A percentile compares a stretch with the other conserved stretches of the same genome.
Conservation (phyloP, 1,139 yeast genomes). For the Suhomyces wounanorum region DNA sequence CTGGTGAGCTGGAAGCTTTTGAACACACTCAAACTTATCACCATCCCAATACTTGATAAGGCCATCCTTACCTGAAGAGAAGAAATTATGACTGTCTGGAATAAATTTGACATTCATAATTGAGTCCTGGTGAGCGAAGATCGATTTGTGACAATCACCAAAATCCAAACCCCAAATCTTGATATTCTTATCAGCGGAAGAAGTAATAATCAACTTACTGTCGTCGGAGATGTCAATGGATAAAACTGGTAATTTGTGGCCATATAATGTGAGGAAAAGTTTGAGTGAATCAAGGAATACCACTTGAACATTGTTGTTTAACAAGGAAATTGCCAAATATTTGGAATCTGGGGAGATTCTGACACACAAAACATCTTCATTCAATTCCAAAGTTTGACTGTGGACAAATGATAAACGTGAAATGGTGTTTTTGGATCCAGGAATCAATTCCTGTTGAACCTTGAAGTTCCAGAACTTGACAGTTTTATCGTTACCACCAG, state of each 20-base stretch:
- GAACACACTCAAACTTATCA: constrained; percentile 91
- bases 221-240: constrained; percentile 89
- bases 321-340: constrained; percentile 76
- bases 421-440: constrained; percentile 62
- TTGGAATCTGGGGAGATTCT: constrained; percentile 81
- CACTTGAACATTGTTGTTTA: constrained; percentile 93
- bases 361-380: constrained; percentile 82
- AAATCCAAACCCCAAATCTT: constrained; percentile 98
- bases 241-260: constrained; percentile 92
- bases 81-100: constrained; percentile 83
- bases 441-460: constrained; percentile 64
- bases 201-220: constrained; percentile 81
- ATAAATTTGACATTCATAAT: constrained; percentile 85
- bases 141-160: constrained; percentile 97
- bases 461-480: constrained; percentile 88
- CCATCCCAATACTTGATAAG: constrained; percentile 97
- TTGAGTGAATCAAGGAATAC: constrained; percentile 85
- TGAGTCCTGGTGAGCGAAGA: constrained; percentile 95
- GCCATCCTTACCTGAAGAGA: constrained; percentile 89
- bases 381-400: constrained; percentile 77
- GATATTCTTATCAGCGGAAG: constrained; percentile 96
- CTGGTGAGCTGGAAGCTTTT: constrained; percentile 84
- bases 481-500: constrained; percentile 92
- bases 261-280: constrained; percentile 84
- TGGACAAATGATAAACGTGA: constrained; percentile 65